These are phyloP conservation scores for Waltiozyma sp. DNA, from an alignment of 1,139 yeast species.

Conservation along the genomic window DNA sequence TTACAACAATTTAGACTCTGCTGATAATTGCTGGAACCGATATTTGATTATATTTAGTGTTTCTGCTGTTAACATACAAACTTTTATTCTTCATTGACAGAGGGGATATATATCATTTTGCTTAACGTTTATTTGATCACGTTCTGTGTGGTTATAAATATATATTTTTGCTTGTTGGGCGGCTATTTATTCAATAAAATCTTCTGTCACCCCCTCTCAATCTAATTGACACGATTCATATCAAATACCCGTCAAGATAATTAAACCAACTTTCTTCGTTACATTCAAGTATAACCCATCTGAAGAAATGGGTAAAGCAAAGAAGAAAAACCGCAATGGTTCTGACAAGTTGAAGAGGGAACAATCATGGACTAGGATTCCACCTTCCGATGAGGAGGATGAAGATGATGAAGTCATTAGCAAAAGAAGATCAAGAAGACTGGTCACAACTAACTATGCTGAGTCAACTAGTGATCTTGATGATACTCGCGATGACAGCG, in stretches of 20 bases:
- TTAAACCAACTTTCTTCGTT: neutral
- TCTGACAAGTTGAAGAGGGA: neutral
- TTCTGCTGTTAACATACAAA: too few species aligned
- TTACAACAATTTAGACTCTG: too few species aligned
- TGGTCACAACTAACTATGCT: conserved; percentile 17
- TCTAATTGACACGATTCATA: too few species aligned
- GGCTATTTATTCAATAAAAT: too few species aligned
- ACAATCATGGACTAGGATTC: neutral
- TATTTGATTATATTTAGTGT: too few species aligned
- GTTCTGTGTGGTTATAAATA: too few species aligned
- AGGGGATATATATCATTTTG: too few species aligned
- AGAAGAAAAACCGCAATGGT: neutral
- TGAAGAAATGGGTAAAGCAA: neutral
- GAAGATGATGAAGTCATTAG: conserved; percentile 1
- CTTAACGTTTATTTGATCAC: too few species aligned
- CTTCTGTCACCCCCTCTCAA: too few species aligned
- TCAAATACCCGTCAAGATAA: neutral
- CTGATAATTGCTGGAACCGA: too few species aligned
- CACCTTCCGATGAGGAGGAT: conserved; percentile 19
- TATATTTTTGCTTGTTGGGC: too few species aligned
- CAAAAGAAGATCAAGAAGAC: conserved; percentile 3
- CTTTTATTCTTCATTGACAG: too few species aligned
- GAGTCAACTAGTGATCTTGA: conserved; percentile 33
- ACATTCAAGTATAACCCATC: neutral
- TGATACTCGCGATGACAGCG: conserved; percentile 30